Evolutionary conservation across 1,139 yeast species (phyloP).

Genomic region (Debaryomycetaceae sp.): DNA sequence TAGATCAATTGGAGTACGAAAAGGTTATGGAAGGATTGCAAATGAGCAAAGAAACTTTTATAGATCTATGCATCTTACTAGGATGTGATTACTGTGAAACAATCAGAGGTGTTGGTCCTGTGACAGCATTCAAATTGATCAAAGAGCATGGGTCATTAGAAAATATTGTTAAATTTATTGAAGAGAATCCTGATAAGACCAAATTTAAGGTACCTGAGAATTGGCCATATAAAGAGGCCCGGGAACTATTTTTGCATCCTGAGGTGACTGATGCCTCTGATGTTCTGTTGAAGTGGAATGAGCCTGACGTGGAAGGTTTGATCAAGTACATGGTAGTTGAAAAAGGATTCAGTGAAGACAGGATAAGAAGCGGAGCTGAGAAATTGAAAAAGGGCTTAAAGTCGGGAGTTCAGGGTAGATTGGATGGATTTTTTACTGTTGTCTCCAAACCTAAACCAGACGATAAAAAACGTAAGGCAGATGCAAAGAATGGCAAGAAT

Average conservation of each 20-base stretch:
- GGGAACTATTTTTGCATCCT: conserved; percentile 77
- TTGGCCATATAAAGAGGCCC: conserved; percentile 91
- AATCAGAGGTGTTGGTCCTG: conserved; percentile 93
- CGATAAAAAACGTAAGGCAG: conserved; percentile 24
- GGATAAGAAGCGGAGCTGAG: conserved; percentile 84
- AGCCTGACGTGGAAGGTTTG: conserved; percentile 75
- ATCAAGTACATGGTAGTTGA: conserved; percentile 68
- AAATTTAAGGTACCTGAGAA: conserved; percentile 87
- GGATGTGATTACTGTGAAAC: conserved; percentile 99
- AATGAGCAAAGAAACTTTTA: conserved; percentile 67
- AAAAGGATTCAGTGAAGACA: conserved; percentile 88
- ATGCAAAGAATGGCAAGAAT: conserved; percentile 15
- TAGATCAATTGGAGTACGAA: conserved; percentile 73
- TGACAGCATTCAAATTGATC: conserved; percentile 83
- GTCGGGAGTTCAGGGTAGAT: conserved; percentile 83
- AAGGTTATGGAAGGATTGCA: conserved; percentile 75
- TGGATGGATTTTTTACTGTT: conserved; percentile 86
- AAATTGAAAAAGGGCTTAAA: conserved; percentile 81
- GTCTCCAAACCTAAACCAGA: conserved; percentile 50
- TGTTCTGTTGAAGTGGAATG: conserved; percentile 70
- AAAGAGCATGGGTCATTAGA: conserved; percentile 83
- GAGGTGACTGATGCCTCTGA: conserved; percentile 66
- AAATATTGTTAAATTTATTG: conserved; percentile 63
- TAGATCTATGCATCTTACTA: conserved; percentile 85
- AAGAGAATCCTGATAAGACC: conserved; percentile 55